Conservation (phyloP, 495 filamentous ascomycete genomes). For the Aspergillus affinis region DNA sequence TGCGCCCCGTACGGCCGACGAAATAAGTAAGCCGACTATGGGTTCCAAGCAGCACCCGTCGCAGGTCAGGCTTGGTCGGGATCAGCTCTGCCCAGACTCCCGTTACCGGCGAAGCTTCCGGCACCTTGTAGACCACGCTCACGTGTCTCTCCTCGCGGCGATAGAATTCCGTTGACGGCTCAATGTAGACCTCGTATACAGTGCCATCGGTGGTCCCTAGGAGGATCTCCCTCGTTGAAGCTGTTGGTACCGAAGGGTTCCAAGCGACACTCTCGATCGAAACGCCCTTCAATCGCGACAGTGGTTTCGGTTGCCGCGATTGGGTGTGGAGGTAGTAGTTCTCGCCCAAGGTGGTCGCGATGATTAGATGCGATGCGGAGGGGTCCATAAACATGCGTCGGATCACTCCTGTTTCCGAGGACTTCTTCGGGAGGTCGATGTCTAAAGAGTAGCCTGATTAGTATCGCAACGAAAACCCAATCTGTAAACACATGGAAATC, state of each 20-base stretch:
- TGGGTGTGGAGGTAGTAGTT: constrained; percentile 98
- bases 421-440: constrained; percentile 94
- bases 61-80: constrained; percentile 62
- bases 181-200: constrained; percentile 94
- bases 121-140: constrained; percentile 72
- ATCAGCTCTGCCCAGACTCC: constrained; percentile 80
- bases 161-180: constrained; percentile 91
- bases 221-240: constrained; percentile 93
- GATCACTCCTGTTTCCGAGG: constrained; percentile 86
- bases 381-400: constrained; percentile 96
- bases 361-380: constrained; percentile 88
- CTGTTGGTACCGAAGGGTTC: constrained; percentile 95
- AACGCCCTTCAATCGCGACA: constrained; percentile 82
- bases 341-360: constrained; percentile 87
- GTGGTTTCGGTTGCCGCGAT: constrained; percentile 77
- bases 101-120: constrained; percentile 72
- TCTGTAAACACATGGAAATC: not conserved
- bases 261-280: constrained; percentile 86
- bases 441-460: constrained; percentile 52
- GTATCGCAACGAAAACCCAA: constrained; percentile 14
- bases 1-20: constrained; percentile 68
- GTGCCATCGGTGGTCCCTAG: constrained; percentile 89
- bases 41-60: constrained; percentile 76
- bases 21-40: constrained; percentile 74
- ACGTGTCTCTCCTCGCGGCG: constrained; percentile 91